phyloP scores from a whole-genome alignment of 345 rosid genomes.

The Reutealis trisperma region DNA sequence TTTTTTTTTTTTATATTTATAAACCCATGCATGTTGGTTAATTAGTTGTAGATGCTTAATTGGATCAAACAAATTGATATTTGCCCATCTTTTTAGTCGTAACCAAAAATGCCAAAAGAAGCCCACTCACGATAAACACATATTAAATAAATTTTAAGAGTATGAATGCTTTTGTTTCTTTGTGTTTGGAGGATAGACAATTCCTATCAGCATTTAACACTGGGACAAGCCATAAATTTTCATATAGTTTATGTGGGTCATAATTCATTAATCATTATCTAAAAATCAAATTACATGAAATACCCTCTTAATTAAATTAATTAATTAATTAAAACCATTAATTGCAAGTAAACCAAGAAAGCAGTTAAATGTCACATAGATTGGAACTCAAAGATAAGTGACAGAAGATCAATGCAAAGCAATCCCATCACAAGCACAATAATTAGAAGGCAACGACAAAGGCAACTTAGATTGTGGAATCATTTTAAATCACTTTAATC shows the following conservation, averaged over 20 bases:
- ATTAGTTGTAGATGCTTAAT: no score
- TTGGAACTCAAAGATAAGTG: constrained; percentile 11
- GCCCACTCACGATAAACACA: neutral
- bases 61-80: no score
- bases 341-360: constrained; percentile 11
- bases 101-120: neutral
- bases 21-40: no score
- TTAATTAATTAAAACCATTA: neutral
- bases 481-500: constrained; percentile 19
- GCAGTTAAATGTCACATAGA: constrained; percentile 7
- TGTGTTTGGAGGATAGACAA: neutral
- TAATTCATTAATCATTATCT: constrained; percentile 13
- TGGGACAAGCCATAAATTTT: neutral
- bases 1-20: no score
- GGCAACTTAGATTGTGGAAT: constrained; percentile 27
- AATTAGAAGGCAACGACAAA: constrained; percentile 29
- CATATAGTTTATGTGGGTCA: constrained; percentile 1
- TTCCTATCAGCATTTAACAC: neutral
- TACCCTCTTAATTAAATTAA: neutral
- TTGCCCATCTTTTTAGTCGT: neutral
- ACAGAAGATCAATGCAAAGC: constrained; percentile 7
- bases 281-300: constrained; percentile 10
- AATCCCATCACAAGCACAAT: constrained; percentile 27
- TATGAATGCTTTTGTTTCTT: neutral
- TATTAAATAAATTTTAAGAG: no score